Evolutionary conservation across 371 early-diverging fungal genomes (phyloP), one percentile per base, ranked within the genome.

Genomic region (Enterospora canceri): DNA sequence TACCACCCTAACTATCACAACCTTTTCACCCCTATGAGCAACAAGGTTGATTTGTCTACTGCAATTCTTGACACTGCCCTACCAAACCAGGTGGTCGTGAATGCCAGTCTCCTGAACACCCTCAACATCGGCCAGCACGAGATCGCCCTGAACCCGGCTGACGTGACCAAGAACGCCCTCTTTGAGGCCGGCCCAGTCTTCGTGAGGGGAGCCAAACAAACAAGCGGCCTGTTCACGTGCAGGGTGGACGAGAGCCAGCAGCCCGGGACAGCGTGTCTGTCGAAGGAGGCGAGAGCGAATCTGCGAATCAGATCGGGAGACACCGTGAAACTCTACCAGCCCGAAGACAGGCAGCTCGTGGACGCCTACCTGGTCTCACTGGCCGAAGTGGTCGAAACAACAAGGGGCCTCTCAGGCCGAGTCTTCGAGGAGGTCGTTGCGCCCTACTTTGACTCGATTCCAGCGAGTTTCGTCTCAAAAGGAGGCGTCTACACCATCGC

Each of bases 141-240:
- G 56, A 72, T 81, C 34, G 74, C 72, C 2, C 32, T 81, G 23
- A 50, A 71, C 31, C 56, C 60, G 4, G 50, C 64, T 21, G 60
- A 64, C 1, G 68, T 70, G 31, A 55, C 68, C 23, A 68, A 73
- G 34, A 35, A 75, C 16, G 68, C 76, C 48, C 54, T 81, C 23
- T 78, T 74, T 49, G 48, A 68, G 29, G 53, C 68, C 28, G 79
- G 74, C 31, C 71, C 70, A 55, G 87, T 95, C 35, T 79, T 91
- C 53, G 82, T 97, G 69, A 91, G 92, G 83, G 99, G 99, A 71
- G 97, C 95, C 84, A 91, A 91, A 86, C 85, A 94, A 80, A 85
- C 86, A 72, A 94, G 95, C 76, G 91, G 92, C 5, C 90, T 97
- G 24, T 84, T 97, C 59, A 88, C 91, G 68, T 90, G 89, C 50